Evolutionary conservation across 202 grass and related monocot genomes (phyloP).

Genomic region (Carex sylvatica): DNA sequence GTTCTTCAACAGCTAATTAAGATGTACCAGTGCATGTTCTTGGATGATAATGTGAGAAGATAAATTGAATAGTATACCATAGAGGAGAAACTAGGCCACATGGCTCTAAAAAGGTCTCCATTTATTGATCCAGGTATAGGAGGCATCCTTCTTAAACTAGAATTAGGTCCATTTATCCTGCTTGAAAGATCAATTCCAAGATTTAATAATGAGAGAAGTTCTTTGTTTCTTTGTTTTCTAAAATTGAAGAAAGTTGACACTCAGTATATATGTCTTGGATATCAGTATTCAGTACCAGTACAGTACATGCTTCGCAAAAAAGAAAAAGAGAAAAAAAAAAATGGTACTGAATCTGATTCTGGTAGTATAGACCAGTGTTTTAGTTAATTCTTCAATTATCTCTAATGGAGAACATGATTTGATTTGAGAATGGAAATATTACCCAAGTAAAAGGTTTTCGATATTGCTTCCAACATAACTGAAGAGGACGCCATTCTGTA

Average conservation of each 20-base stretch:
- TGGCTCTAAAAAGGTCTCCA: constrained; percentile 7
- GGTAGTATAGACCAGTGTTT: not conserved
- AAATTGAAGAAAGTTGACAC: not conserved
- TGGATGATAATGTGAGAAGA: not conserved
- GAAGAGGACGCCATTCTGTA: constrained; percentile 25
- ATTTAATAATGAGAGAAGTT: not conserved
- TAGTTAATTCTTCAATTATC: not conserved
- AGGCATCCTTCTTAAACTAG: constrained; percentile 18
- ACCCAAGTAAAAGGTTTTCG: constrained; percentile 15
- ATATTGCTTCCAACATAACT: constrained; percentile 21
- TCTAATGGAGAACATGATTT: not conserved
- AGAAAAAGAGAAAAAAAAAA: not conserved
- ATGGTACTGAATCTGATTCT: not conserved
- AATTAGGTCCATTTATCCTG: constrained; percentile 9
- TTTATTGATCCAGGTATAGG: constrained; percentile 20
- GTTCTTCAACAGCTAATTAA: constrained; percentile 10
- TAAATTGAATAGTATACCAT: constrained; percentile 12
- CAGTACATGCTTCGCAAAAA: not conserved
- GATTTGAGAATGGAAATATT: constrained; percentile 13
- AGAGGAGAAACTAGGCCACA: constrained; percentile 14
- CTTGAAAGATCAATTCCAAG: not conserved
- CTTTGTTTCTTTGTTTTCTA: not conserved
- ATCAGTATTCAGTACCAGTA: not conserved
- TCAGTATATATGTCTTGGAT: not conserved
- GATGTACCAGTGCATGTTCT: not conserved